phyloP scores from a whole-genome alignment of 805 yeast genomes.

The Kuraishia ogatae region DNA sequence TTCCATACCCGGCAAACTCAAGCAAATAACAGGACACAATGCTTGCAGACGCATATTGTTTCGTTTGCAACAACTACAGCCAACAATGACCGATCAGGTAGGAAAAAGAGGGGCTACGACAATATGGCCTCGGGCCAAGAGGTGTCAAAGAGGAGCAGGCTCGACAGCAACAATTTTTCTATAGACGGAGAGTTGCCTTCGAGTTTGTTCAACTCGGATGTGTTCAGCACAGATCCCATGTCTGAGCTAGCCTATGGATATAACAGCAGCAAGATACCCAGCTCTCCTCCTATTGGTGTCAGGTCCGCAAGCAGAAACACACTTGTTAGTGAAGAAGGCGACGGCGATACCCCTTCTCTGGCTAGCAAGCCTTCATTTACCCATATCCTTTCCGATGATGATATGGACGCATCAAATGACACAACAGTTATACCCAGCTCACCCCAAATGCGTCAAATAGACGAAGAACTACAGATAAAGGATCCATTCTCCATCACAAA shows the following conservation, averaged over 20 bases:
- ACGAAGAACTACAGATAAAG: neutral
- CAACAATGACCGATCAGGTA: slow-evolving; percentile 31
- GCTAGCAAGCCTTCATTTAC: too few species aligned
- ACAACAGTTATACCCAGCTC: slow-evolving; percentile 7
- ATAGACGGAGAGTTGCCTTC: slow-evolving; percentile 4
- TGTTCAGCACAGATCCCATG: slow-evolving; percentile 6
- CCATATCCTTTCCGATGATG: neutral
- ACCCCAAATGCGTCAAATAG: slow-evolving; percentile 11
- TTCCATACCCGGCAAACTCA: slow-evolving; percentile 29
- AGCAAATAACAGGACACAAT: slow-evolving; percentile 9
- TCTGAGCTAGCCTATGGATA: slow-evolving; percentile 4
- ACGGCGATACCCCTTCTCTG: too few species aligned
- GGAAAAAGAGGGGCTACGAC: slow-evolving; percentile 24
- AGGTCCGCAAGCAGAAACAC: slow-evolving; percentile 24
- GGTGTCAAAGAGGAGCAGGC: too few species aligned
- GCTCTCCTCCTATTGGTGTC: slow-evolving; percentile 22
- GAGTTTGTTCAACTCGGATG: slow-evolving; percentile 3
- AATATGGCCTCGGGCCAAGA: slow-evolving; percentile 6
- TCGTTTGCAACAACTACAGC: slow-evolving; percentile 19
- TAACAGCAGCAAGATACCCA: slow-evolving; percentile 32
- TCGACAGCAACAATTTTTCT: too few species aligned
- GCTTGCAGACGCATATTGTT: slow-evolving; percentile 14
- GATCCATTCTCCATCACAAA: neutral
- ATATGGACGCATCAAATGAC: slow-evolving; percentile 6
- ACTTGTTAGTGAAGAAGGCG: neutral